Percentiles rank a stretch among this genome's conserved stretches.
phyloP scores from a whole-genome alignment of 176 grass and related monocot species.

The Dendrocalamus sinicus region DNA sequence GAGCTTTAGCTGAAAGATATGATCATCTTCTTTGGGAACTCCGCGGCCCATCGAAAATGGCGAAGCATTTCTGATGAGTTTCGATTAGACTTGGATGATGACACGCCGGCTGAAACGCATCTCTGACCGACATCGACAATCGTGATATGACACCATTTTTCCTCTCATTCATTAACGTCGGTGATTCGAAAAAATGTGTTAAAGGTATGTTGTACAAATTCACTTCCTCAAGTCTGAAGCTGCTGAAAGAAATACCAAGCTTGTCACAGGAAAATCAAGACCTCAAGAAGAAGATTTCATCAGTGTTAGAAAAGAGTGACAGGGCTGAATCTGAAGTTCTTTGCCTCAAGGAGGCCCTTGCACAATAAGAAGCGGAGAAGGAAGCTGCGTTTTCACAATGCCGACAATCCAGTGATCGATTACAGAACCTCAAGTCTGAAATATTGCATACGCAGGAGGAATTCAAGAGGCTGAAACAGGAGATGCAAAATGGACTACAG shows the following conservation, averaged over 20 bases:
- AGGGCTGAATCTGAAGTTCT: slow-evolving; percentile 64
- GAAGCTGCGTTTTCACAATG: slow-evolving; percentile 65
- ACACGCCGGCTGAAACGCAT: slow-evolving; percentile 56
- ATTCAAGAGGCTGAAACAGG: slow-evolving; percentile 75
- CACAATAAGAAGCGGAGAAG: slow-evolving; percentile 65
- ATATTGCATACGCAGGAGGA: slow-evolving; percentile 81
- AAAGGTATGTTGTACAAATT: slow-evolving; percentile 51
- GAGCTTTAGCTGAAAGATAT: slow-evolving; percentile 90
- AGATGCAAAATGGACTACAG: slow-evolving; percentile 66
- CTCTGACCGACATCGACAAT: slow-evolving; percentile 42
- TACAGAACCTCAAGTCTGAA: slow-evolving; percentile 67
- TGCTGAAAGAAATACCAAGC: slow-evolving; percentile 81
- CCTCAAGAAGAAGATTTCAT: slow-evolving; percentile 74
- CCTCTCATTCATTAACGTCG: slow-evolving; percentile 54
- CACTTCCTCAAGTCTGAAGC: slow-evolving; percentile 36
- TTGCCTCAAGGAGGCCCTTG: slow-evolving; percentile 60
- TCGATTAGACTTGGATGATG: slow-evolving; percentile 74
- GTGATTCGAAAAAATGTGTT: slow-evolving; percentile 55
- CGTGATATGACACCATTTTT: slow-evolving; percentile 65
- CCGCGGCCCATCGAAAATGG: slow-evolving; percentile 85
- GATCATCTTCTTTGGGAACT: slow-evolving; percentile 88
- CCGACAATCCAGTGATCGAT: slow-evolving; percentile 64
- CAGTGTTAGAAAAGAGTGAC: slow-evolving; percentile 58
- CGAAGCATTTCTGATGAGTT: slow-evolving; percentile 89
- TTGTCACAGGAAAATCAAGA: slow-evolving; percentile 85